Conservation (phyloP, 2,329 filamentous ascomycete species). For the Rutstroemia sp. region DNA sequence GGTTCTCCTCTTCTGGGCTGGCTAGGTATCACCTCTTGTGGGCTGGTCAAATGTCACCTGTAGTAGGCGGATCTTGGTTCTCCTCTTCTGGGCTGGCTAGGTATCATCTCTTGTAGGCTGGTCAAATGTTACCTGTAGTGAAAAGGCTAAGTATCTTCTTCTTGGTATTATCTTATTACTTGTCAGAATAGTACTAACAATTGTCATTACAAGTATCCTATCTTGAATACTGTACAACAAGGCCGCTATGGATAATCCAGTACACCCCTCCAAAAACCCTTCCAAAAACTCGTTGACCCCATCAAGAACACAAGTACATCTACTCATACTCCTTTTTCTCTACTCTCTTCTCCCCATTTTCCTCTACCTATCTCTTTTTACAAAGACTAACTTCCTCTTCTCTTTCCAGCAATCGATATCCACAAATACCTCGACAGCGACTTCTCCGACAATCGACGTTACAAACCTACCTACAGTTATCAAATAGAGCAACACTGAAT, state of each 20-base stretch:
- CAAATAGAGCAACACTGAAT: neutral
- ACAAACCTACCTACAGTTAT: neutral
- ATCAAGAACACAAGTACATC: too few relatives aligned
- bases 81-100: too few relatives aligned
- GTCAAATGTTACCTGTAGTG: too few relatives aligned
- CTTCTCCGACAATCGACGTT: neutral
- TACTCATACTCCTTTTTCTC: too few relatives aligned
- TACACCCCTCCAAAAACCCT: too few relatives aligned
- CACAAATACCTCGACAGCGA: neutral
- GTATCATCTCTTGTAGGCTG: too few relatives aligned
- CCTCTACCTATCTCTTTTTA: too few relatives aligned
- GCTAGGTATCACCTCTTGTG: neutral
- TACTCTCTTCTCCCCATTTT: too few relatives aligned
- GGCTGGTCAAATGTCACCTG: neutral
- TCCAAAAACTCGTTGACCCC: too few relatives aligned
- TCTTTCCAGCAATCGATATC: too few relatives aligned
- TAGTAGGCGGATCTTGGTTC: neutral
- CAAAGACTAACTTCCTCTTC: too few relatives aligned
- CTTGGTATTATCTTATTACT: neutral
- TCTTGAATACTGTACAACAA: neutral
- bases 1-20: neutral
- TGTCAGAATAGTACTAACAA: neutral
- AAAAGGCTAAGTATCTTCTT: neutral
- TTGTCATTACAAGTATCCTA: neutral
- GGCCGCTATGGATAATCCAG: neutral